Evolutionary conservation across 352 stramenopile genomes (phyloP).

Genomic region (Globisporangium nunn): DNA sequence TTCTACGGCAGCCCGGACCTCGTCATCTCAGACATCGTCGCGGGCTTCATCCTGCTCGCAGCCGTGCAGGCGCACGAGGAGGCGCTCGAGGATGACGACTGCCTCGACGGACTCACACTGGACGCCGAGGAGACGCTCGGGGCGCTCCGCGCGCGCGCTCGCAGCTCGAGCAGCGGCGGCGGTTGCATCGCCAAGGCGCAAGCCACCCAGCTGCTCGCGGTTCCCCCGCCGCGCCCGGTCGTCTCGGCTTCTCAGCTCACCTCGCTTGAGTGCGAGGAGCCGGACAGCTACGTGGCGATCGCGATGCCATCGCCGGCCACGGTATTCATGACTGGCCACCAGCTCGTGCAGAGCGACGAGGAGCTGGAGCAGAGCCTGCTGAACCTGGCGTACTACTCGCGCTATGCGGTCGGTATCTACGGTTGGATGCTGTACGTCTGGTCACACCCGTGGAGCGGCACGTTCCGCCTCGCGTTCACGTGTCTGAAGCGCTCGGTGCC

Average conservation of each 20-base stretch:
- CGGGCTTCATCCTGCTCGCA: conserved; percentile 73
- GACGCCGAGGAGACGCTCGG: conserved; percentile 42
- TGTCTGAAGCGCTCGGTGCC: conserved; percentile 49
- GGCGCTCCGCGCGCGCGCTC: conserved; percentile 43
- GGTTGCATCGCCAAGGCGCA: not conserved
- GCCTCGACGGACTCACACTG: conserved; percentile 10
- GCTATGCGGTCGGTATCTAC: conserved; percentile 84
- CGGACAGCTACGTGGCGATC: conserved; percentile 40
- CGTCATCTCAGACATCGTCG: conserved; percentile 85
- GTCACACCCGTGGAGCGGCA: conserved; percentile 84
- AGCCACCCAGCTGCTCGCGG: not conserved
- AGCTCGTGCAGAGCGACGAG: conserved; percentile 30
- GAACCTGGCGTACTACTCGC: conserved; percentile 78
- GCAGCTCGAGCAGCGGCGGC: conserved; percentile 1
- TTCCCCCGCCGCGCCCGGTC: conserved; percentile 1
- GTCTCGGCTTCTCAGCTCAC: conserved; percentile 16
- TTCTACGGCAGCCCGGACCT: conserved; percentile 85
- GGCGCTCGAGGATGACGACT: conserved; percentile 21
- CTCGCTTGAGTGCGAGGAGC: conserved; percentile 15
- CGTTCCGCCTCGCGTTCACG: conserved; percentile 64
- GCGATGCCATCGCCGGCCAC: conserved; percentile 27
- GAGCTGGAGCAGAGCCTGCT: conserved; percentile 40
- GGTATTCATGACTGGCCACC: conserved; percentile 3
- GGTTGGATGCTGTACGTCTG: conserved; percentile 88
- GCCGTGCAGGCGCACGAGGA: conserved; percentile 80